Evolutionary conservation across 441 rosid species (phyloP).

Genomic region (Erysimum cheiri): DNA sequence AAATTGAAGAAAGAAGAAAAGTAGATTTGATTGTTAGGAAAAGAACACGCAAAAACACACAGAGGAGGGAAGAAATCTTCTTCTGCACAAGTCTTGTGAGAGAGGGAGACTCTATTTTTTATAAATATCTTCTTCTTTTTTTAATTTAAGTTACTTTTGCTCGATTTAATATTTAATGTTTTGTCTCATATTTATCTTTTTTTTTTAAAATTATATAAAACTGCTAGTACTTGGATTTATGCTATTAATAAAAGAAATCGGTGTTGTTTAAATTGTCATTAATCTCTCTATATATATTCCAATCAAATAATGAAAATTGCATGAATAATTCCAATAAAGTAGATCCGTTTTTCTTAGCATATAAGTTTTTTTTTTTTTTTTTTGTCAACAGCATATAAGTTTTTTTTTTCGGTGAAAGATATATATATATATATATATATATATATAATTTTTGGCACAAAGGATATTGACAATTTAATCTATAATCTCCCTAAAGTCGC

Average conservation of each 20-base stretch:
- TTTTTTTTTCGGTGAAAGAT: too few species aligned
- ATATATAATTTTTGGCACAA: background rate
- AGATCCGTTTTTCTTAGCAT: background rate
- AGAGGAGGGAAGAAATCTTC: conserved; percentile 33
- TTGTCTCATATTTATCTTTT: background rate
- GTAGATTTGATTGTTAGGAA: conserved; percentile 38
- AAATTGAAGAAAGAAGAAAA: conserved; percentile 40
- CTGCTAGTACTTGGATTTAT: conserved; percentile 23
- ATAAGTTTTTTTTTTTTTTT: background rate
- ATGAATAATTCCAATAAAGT: conserved; percentile 6
- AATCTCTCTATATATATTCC: background rate
- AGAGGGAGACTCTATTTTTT: background rate
- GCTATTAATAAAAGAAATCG: background rate
- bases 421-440: too few species aligned
- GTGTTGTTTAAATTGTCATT: background rate
- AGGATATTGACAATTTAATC: background rate
- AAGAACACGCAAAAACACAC: conserved; percentile 22
- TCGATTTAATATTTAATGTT: conserved; percentile 18
- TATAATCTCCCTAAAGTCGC: background rate
- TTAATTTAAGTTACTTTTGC: conserved; percentile 25
- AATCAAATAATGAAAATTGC: conserved; percentile 14
- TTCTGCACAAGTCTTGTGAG: conserved; percentile 23
- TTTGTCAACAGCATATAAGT: too few species aligned
- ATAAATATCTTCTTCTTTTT: conserved; percentile 1
- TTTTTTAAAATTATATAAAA: background rate